A percentile compares a stretch with the other conserved stretches of the same genome.
phyloP scores from a whole-genome alignment of 1,284 basidiomycete species.

The Pascua guehoae region DNA sequence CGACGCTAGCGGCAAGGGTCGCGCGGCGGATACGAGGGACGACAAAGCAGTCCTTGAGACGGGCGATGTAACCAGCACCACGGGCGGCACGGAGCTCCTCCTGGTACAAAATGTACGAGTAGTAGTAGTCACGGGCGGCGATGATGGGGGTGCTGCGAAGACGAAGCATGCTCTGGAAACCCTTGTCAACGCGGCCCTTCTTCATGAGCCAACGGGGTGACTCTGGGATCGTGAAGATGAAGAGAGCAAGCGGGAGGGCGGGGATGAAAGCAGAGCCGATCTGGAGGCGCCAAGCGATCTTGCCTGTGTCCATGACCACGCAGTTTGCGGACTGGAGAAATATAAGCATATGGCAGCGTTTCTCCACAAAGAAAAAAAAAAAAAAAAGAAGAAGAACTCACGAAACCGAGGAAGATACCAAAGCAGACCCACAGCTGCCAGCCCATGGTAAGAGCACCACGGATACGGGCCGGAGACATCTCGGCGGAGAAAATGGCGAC shows the following conservation, averaged over 20 bases:
- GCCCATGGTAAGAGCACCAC: slow-evolving; percentile 54
- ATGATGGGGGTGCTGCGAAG: slow-evolving; percentile 64
- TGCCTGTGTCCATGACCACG: slow-evolving; percentile 18
- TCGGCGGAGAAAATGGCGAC: slow-evolving; percentile 48
- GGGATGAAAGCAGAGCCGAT: slow-evolving; percentile 51
- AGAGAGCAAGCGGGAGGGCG: slow-evolving; percentile 28
- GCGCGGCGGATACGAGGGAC: slow-evolving; percentile 71
- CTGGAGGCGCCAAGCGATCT: slow-evolving; percentile 52
- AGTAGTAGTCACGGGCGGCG: slow-evolving; percentile 64
- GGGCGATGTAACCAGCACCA: slow-evolving; percentile 39
- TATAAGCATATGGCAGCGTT: no score
- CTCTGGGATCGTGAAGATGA: slow-evolving; percentile 21
- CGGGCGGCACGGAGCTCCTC: slow-evolving; percentile 59
- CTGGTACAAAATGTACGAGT: slow-evolving; percentile 64
- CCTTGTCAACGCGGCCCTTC: slow-evolving; percentile 56
- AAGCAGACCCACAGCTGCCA: slow-evolving; percentile 29
- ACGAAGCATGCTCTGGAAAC: slow-evolving; percentile 60
- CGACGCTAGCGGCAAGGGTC: slow-evolving; percentile 62
- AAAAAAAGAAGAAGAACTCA: slow-evolving; percentile 28
- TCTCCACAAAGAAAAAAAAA: no score
- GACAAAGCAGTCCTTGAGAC: slow-evolving; percentile 63
- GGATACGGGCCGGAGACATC: slow-evolving; percentile 49
- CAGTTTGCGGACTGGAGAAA: slow-evolving; percentile 8
- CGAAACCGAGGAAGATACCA: slow-evolving; percentile 34
- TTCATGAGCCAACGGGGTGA: slow-evolving; percentile 36